Evolutionary conservation across 345 rosid species (phyloP), one percentile per base, ranked within the genome.

Genomic region (Gossypium anomalum): DNA sequence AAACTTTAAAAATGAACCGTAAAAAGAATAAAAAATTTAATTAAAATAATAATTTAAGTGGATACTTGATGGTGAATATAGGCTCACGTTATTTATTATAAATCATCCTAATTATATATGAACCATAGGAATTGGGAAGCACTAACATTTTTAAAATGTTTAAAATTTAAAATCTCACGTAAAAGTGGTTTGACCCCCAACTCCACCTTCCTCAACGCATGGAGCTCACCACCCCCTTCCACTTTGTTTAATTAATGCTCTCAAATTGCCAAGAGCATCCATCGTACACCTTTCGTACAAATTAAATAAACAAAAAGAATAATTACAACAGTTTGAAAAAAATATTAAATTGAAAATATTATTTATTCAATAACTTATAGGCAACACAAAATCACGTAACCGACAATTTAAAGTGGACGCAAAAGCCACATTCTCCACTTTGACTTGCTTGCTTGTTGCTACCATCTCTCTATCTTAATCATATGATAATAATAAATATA

Each of bases 371-470:
- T 6, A 15, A 10, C 48, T 10, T 57, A 57, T 60, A 66, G 25
- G n/a, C 55, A 64, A 68, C 45, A 52, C 34, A 34, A 34, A 17
- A 48, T 75, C 72, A 77, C 76, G 75, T 34, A 78, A 49, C 62
- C 77, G 82, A 79, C 83, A 79, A 75, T 6, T 3, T 72, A 57
- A 75, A 75, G 84, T 84, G 84, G 80, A 34, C 41, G 45, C 3
- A 17, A 59, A 64, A 19, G 10, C 57, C 20, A 67, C 44, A 67
- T 41, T 44, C 67, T 62, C 74, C 56, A 49, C 59, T 16, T 41
- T 15, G 76, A 19, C 10, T 45, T 15, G 52, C 52, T 34, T 34
- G 41, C 41, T 34, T 34, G 41, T 34, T 63, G 68, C 70, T 76
- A 41, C 70, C 41, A 34, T 34, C 41, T 34, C 41, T 34, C 41